Evolutionary conservation across 768 basidiomycete genomes (phyloP).

Genomic region (Fomitopsis pulvina): DNA sequence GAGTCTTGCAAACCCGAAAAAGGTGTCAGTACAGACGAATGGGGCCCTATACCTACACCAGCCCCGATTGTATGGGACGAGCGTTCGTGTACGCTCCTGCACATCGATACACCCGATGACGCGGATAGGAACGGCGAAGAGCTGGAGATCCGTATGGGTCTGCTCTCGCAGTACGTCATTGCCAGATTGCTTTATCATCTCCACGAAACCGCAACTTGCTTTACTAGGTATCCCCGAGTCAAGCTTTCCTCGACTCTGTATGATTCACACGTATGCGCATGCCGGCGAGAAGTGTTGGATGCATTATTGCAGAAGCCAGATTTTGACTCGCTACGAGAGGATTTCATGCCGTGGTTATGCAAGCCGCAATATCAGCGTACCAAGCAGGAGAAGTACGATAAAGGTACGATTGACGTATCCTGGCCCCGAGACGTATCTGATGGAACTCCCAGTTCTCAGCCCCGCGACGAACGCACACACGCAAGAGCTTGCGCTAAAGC

Average conservation of each 20-base stretch:
- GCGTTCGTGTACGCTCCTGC: slow-evolving; percentile 54
- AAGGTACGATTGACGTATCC: slow-evolving; percentile 31
- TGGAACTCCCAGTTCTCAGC: slow-evolving; percentile 34
- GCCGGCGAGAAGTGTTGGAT: slow-evolving; percentile 68
- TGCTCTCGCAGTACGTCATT: slow-evolving; percentile 56
- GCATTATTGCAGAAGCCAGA: slow-evolving; percentile 59
- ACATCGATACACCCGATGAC: slow-evolving; percentile 68
- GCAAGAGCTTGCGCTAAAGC: slow-evolving; percentile 46
- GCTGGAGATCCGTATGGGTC: slow-evolving; percentile 65
- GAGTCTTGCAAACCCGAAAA: slow-evolving; percentile 46
- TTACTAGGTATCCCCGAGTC: slow-evolving; percentile 59
- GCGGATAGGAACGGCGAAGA: slow-evolving; percentile 64
- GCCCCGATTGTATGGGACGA: slow-evolving; percentile 66
- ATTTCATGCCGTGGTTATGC: slow-evolving; percentile 90
- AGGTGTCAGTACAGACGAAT: slow-evolving; percentile 53
- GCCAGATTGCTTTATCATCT: slow-evolving; percentile 4
- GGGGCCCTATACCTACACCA: slow-evolving; percentile 42
- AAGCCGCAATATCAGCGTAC: slow-evolving; percentile 72
- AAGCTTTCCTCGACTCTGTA: slow-evolving; percentile 61
- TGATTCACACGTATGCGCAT: slow-evolving; percentile 91
- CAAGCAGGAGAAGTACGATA: slow-evolving; percentile 53
- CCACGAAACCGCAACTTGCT: slow-evolving; percentile 2
- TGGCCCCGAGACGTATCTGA: neutral
- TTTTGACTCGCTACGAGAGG: slow-evolving; percentile 81
- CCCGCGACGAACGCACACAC: slow-evolving; percentile 37